Evolutionary conservation across 2,329 filamentous ascomycete species (phyloP), one percentile per base, ranked within the genome.

Genomic region (Pyrenophora graminea): DNA sequence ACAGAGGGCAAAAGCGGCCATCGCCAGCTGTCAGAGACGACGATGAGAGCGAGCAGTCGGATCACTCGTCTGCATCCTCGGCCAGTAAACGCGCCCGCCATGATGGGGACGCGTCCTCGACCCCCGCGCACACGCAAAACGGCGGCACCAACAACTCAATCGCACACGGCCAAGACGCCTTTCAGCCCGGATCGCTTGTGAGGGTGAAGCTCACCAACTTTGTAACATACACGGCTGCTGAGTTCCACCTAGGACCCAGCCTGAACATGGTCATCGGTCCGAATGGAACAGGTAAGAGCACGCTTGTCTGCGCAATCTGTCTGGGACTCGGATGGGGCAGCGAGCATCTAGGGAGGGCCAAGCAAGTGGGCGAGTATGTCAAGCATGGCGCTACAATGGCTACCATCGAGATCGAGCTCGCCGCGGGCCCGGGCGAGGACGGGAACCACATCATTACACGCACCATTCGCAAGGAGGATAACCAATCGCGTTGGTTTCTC

Each of bases 251-350:
- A 10, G 94, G 94, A 0, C 93, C 94, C 1, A 93, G 90, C 69
- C 75, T 99, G 67, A 99, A 99, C 71, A 97, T 99, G 93, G 87
- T 99, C 45, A 96, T 99, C 62, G 94, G 94, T 0, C 94, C 94
- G n/a, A 99, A 99, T 67, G 94, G 94, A 30, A 97, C 94, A 0
- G 94, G 94, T 48, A 99, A 99, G 76, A 97, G 93, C 75, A 97
- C 94, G 0, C 80, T 99, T 21, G 93, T 99, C 37, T 99, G 94
- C 74, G 94, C 94, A 38, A 96, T 99, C 61, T 97, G 94, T 68
- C 77, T 99, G 12, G 94, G 94, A 2, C 78, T 99, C 21, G 94
- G 94, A 40, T 97, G 88, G 80, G 68, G 80, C 81, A 76, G 67
- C 51, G 51, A 87, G 73, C 85, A 92, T 64, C 82, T 99, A 13